phyloP scores from a whole-genome alignment of 148 eudicot genomes.

The Polygonum aviculare region DNA sequence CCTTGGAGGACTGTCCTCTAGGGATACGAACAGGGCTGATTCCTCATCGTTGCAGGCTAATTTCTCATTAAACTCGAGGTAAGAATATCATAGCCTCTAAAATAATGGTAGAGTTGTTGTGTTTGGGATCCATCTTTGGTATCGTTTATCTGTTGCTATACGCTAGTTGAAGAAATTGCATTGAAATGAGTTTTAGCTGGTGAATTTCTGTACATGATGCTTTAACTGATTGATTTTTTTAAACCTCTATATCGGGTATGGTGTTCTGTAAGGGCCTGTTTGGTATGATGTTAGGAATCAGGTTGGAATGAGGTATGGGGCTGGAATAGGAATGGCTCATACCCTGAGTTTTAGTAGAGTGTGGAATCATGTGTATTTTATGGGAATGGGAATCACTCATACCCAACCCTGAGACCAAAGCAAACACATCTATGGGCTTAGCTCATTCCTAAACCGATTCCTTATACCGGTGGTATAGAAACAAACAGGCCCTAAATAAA shows the following conservation, averaged over 20 bases:
- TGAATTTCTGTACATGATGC: neutral
- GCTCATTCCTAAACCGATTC: too few relatives aligned
- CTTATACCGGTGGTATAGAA: too few relatives aligned
- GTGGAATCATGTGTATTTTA: too few relatives aligned
- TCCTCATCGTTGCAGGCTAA: slow-evolving; percentile 49
- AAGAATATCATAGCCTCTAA: neutral
- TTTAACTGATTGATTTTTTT: neutral
- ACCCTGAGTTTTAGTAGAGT: too few relatives aligned
- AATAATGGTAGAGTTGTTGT: neutral
- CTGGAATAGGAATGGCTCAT: too few relatives aligned
- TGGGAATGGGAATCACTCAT: too few relatives aligned
- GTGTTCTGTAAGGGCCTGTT: too few relatives aligned
- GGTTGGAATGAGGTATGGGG: too few relatives aligned
- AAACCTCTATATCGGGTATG: too few relatives aligned
- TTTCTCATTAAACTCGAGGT: slow-evolving; percentile 74
- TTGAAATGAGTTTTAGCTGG: neutral
- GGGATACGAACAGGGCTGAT: slow-evolving; percentile 58
- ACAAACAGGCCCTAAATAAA: neutral
- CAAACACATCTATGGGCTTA: too few relatives aligned
- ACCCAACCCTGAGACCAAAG: too few relatives aligned
- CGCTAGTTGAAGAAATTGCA: neutral
- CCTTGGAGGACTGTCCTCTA: slow-evolving; percentile 53
- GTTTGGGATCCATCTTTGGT: neutral
- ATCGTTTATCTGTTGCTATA: neutral
- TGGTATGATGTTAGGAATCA: too few relatives aligned